Conservation (phyloP, 140 eudicot species). For the Senecio squalidus region DNA sequence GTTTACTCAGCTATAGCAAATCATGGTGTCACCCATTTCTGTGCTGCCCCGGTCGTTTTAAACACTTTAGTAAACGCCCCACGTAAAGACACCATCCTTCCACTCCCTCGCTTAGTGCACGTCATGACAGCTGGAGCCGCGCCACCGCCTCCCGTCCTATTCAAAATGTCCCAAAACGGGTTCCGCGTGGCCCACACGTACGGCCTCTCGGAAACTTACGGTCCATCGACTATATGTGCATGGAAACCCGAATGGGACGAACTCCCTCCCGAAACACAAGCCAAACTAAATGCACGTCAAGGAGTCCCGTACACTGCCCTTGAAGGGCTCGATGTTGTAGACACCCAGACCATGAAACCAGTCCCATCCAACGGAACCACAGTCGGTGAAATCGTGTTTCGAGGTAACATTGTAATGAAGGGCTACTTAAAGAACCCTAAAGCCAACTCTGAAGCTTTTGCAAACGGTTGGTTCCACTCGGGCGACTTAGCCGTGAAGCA, state of each 20-base stretch:
- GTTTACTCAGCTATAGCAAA: constrained; percentile 73
- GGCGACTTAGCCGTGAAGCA: constrained; percentile 85
- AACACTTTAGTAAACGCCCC: constrained; percentile 75
- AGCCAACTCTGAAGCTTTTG: constrained; percentile 78
- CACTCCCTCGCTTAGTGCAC: constrained; percentile 68
- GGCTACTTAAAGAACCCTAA: constrained; percentile 81
- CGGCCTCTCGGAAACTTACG: constrained; percentile 81
- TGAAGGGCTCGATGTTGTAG: constrained; percentile 61
- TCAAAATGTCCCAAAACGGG: constrained; percentile 62
- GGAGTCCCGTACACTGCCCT: constrained; percentile 56
- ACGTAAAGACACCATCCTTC: constrained; percentile 54
- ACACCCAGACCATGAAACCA: constrained; percentile 47
- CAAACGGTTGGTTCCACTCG: constrained; percentile 67
- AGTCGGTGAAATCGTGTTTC: constrained; percentile 70
- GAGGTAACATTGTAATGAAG: constrained; percentile 83
- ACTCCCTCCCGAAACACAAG: constrained; percentile 52
- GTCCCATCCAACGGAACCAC: constrained; percentile 77
- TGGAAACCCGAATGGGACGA: constrained; percentile 94
- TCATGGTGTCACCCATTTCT: constrained; percentile 76
- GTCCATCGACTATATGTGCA: constrained; percentile 78
- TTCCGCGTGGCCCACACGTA: constrained; percentile 79
- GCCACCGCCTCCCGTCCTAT: constrained; percentile 78
- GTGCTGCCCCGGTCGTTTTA: constrained; percentile 95
- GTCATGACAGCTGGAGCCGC: constrained; percentile 92
- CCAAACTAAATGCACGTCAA: constrained; percentile 70